Evolutionary conservation across 768 basidiomycete genomes (phyloP), one percentile per base, ranked within the genome.

Genomic region (Thelephora aurantiotincta): DNA sequence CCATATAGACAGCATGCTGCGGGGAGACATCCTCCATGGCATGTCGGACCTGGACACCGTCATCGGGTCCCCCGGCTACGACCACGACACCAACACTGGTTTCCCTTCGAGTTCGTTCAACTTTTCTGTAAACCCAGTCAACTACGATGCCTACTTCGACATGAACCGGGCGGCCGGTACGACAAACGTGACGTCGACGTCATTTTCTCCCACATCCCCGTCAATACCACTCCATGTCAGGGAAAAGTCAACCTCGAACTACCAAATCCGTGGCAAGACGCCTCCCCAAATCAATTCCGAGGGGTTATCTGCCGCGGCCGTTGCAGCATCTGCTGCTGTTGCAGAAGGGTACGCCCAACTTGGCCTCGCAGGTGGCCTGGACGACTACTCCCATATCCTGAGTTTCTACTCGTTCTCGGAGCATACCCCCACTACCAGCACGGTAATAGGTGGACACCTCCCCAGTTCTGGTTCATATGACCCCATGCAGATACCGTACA

Each of bases 1-100:
- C 35, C 87, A 85, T 56, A 73, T 68, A 46, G 87, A 90, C 60
- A 84, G 82, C 57, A 73, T 85, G 66, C 62, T 90, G 47, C 80
- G 86, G 42, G 82, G 75, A 43, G 87, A 90, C 66, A 81, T 82
- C 3, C 77, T 80, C 16, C 69, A 74, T 44, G 59, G 78, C 26
- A 66, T 73, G 48, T 30, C 26, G 9, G 26, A 30, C 9, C 26
- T 30, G 26, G 56, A 55, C 34, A 48, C 49, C 38, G 52, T 46
- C 20, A 50, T 51, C 53, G 55, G 52, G 50, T 51, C 56, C 51
- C 63, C 64, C 54, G 59, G 68, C 47, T 59, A 59, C 52, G 71
- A 62, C 51, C 52, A 51, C 37, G 66, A 75, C 48, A 61, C 63
- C 26, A 60, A 56, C 36, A 71, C 67, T 58, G 65, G 77, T 37